Conservation (phyloP, 306 rosid species). For the apple (Malus domestica) region DNA sequence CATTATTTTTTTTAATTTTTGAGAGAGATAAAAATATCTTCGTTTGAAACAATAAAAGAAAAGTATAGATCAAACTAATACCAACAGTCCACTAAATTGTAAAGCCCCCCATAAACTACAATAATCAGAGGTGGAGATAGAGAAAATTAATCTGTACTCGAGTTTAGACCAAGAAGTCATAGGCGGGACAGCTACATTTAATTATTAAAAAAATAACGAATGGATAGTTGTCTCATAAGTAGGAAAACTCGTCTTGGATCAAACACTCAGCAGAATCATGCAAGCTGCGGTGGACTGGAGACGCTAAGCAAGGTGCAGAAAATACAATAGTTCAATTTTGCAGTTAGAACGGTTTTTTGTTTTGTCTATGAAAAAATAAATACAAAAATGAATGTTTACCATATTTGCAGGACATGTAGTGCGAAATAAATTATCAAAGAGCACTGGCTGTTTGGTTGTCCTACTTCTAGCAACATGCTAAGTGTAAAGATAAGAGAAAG, state of each 20-base stretch:
- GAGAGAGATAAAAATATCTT: background rate
- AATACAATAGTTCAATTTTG: background rate
- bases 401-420: background rate
- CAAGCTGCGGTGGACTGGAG: background rate
- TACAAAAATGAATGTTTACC: background rate
- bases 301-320: background rate
- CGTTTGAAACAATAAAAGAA: background rate
- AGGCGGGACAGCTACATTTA: background rate
- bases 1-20: background rate
- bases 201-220: background rate
- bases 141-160: background rate
- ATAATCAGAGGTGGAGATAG: too few relatives aligned
- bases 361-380: background rate
- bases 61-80: background rate
- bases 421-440: background rate
- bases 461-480: background rate
- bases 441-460: background rate
- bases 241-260: background rate
- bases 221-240: background rate
- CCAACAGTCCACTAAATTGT: background rate
- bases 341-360: background rate
- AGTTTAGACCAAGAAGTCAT: background rate
- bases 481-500: background rate
- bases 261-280: background rate
- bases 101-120: background rate